Evolutionary conservation across 257 asterid species (phyloP).

Genomic region (Scutellaria galericulata): DNA sequence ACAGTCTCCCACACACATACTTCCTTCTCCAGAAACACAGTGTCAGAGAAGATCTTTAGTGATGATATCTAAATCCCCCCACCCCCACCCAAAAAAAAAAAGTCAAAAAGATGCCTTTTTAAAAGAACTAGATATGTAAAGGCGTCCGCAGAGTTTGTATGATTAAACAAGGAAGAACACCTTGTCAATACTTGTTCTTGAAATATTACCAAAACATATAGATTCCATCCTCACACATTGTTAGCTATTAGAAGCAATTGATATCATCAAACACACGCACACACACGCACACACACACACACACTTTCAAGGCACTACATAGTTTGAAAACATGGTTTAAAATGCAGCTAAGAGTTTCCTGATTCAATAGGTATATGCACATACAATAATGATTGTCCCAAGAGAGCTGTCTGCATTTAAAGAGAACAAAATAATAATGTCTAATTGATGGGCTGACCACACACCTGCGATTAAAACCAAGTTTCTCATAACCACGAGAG

Average conservation of each 20-base stretch:
- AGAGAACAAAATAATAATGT: conserved; percentile 29
- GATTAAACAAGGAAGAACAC: conserved; percentile 18
- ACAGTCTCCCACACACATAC: conserved; percentile 4
- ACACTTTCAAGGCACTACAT: background rate
- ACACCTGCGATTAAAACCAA: conserved; percentile 95
- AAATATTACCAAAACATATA: conserved; percentile 6
- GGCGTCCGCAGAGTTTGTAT: conserved; percentile 5
- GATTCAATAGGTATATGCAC: conserved; percentile 23
- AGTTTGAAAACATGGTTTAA: conserved; percentile 1
- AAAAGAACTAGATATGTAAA: conserved; percentile 14
- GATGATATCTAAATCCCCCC: background rate
- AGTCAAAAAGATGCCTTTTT: conserved; percentile 12
- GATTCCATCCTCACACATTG: background rate
- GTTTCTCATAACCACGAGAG: conserved; percentile 95
- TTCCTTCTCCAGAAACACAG: conserved; percentile 25
- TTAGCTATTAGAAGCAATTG: conserved; percentile 12
- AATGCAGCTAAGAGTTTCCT: conserved; percentile 5
- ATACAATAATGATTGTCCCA: conserved; percentile 27
- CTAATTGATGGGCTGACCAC: conserved; percentile 23
- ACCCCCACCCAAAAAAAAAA: no score
- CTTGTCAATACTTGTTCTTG: conserved; percentile 19
- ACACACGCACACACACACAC: background rate
- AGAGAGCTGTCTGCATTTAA: conserved; percentile 1
- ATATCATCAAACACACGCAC: conserved; percentile 10
- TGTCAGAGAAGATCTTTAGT: background rate